Percentiles rank a stretch among this genome's conserved stretches.
Evolutionary conservation across 352 stramenopile genomes (phyloP).

Genomic region (Globisporangium middletonii): DNA sequence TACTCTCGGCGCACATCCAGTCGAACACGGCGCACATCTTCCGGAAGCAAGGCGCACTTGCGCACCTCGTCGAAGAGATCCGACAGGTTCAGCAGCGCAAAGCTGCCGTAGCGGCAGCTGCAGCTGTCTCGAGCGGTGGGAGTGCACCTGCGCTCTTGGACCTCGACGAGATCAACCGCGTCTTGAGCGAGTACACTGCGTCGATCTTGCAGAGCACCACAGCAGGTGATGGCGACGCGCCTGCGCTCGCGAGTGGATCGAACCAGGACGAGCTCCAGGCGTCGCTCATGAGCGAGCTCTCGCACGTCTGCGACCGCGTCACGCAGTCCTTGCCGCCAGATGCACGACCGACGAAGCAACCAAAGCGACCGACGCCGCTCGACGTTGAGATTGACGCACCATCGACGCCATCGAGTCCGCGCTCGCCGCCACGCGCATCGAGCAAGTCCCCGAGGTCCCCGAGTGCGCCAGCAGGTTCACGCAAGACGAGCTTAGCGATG

Average conservation of each 20-base stretch:
- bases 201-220: conserved; percentile 13
- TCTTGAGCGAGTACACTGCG: conserved; percentile 25
- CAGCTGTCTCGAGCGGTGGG: not conserved
- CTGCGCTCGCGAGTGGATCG: not conserved
- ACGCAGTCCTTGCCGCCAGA: conserved; percentile 16
- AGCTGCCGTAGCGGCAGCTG: not conserved
- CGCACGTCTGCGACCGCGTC: conserved; percentile 26
- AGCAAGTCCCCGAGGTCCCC: not conserved
- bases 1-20: conserved; percentile 37
- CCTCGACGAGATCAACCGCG: conserved; percentile 15
- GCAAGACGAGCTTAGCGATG: conserved; percentile 1
- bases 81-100: conserved; percentile 2
- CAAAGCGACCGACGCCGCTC: not conserved
- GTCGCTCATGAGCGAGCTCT: conserved; percentile 24
- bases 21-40: conserved; percentile 41
- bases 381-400: not conserved
- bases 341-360: not conserved
- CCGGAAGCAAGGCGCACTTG: conserved; percentile 31
- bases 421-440: not conserved
- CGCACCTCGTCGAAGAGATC: conserved; percentile 26
- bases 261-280: conserved; percentile 23
- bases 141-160: not conserved
- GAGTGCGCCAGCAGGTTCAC: not conserved
- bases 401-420: not conserved
- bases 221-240: not conserved